phyloP scores from a whole-genome alignment of 371 early-diverging fungal genomes.

The Mucor saturninus region DNA sequence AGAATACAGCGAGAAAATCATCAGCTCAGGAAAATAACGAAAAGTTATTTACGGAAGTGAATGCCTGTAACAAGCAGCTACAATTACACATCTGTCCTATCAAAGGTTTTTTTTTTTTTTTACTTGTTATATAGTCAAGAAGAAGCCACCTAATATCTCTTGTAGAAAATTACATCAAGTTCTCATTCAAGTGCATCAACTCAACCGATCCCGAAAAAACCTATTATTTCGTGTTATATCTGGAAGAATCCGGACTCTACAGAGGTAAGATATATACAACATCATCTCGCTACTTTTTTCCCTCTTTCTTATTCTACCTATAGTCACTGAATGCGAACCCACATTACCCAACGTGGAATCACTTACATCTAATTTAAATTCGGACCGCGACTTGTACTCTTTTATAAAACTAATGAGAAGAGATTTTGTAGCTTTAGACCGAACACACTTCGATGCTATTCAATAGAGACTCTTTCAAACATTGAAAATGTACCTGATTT shows the following conservation, averaged over 20 bases:
- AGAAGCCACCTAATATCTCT: background rate
- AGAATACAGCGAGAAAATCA: background rate
- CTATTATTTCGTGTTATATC: background rate
- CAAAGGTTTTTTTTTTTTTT: background rate
- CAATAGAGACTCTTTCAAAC: too few relatives aligned
- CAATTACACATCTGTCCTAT: background rate
- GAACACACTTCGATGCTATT: too few relatives aligned
- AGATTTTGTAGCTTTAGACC: background rate
- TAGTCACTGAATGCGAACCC: background rate
- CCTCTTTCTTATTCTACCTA: background rate
- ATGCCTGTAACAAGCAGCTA: background rate
- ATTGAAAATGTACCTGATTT: too few relatives aligned
- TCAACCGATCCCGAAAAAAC: background rate
- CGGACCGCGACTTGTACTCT: slow-evolving; percentile 6
- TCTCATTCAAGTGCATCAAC: background rate
- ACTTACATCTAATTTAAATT: slow-evolving; percentile 3
- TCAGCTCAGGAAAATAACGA: background rate
- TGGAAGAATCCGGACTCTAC: background rate
- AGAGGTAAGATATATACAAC: background rate
- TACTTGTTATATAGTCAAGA: background rate
- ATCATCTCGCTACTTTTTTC: background rate
- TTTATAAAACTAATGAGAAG: slow-evolving; percentile 8
- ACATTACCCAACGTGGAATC: background rate
- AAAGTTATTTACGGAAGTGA: background rate
- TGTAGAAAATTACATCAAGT: background rate